Evolutionary conservation across 2,329 filamentous ascomycete species (phyloP).

Genomic region (Alternaria arbusti): DNA sequence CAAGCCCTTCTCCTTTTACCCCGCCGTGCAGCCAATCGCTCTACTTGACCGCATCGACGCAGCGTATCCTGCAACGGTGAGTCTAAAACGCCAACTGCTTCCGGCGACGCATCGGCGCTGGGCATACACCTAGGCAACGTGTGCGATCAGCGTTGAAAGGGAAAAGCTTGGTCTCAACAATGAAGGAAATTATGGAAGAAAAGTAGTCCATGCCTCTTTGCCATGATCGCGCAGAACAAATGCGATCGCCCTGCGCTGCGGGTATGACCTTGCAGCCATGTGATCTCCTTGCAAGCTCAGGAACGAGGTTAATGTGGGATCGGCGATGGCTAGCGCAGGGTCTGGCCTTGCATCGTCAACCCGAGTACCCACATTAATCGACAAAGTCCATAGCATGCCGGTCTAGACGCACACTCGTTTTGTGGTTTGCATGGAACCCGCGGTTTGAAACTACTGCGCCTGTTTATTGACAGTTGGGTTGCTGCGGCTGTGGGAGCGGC

Average conservation of each 20-base stretch:
- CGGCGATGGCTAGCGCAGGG: background rate
- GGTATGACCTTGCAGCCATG: background rate
- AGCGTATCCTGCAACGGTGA: background rate
- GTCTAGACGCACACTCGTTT: slow-evolving; percentile 5
- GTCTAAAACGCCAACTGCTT: background rate
- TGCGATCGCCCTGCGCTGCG: background rate
- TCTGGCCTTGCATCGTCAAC: slow-evolving; percentile 6
- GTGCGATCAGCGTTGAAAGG: background rate
- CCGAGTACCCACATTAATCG: background rate
- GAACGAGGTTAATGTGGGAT: background rate
- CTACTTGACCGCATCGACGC: slow-evolving; percentile 2
- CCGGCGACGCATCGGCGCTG: background rate
- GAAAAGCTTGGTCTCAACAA: background rate
- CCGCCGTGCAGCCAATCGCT: slow-evolving; percentile 2
- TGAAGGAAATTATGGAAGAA: background rate
- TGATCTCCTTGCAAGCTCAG: background rate
- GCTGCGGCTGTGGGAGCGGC: background rate
- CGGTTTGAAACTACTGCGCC: slow-evolving; percentile 13
- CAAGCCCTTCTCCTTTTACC: slow-evolving; percentile 1
- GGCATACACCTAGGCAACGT: background rate
- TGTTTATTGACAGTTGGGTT: slow-evolving; percentile 13
- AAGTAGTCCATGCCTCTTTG: background rate
- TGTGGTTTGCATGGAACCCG: slow-evolving; percentile 9
- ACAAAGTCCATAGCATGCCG: background rate
- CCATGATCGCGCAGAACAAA: background rate